A percentile compares a stretch with the other conserved stretches of the same genome.
These are phyloP conservation scores for Globisporangium barbulae DNA, from an alignment of 352 stramenopile species.

Conservation along the genomic window DNA sequence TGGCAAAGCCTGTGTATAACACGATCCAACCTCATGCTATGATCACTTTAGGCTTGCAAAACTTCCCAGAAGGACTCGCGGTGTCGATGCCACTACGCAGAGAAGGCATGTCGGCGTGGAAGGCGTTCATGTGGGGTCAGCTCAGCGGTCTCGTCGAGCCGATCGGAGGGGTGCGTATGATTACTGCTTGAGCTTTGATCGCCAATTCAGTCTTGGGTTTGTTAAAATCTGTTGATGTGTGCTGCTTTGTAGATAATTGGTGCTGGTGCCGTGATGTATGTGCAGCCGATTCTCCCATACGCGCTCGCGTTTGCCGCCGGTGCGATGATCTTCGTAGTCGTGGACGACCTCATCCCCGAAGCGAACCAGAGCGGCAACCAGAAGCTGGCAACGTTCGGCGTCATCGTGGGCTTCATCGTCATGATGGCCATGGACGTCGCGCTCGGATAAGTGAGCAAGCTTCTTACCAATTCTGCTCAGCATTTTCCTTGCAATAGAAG, in stretches of 20 bases:
- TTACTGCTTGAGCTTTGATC: not conserved
- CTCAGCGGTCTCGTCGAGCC: constrained; percentile 88
- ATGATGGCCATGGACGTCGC: constrained; percentile 92
- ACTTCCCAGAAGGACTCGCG: constrained; percentile 87
- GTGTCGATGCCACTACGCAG: constrained; percentile 87
- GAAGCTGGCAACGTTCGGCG: constrained; percentile 83
- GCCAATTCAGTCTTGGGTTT: too few species aligned
- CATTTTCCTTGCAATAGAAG: not conserved
- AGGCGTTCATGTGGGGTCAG: constrained; percentile 89
- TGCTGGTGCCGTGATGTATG: constrained; percentile 78
- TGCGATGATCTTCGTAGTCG: constrained; percentile 92
- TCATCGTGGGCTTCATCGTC: constrained; percentile 88
- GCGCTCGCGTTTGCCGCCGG: constrained; percentile 88
- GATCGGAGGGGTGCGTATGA: constrained; percentile 73
- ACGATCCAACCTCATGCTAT: not conserved
- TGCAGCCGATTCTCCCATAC: constrained; percentile 87
- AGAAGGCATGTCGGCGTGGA: constrained; percentile 78
- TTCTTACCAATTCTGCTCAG: not conserved
- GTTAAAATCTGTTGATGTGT: not conserved
- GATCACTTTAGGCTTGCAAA: constrained; percentile 58
- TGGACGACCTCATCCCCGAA: constrained; percentile 90
- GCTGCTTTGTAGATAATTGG: constrained; percentile 59
- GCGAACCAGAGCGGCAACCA: constrained; percentile 86
- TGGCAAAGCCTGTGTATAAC: not conserved
- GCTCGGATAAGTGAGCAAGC: constrained; percentile 37